Conservation (phyloP, 2,329 filamentous ascomycete species). For the Didymosphaeria variabile region DNA sequence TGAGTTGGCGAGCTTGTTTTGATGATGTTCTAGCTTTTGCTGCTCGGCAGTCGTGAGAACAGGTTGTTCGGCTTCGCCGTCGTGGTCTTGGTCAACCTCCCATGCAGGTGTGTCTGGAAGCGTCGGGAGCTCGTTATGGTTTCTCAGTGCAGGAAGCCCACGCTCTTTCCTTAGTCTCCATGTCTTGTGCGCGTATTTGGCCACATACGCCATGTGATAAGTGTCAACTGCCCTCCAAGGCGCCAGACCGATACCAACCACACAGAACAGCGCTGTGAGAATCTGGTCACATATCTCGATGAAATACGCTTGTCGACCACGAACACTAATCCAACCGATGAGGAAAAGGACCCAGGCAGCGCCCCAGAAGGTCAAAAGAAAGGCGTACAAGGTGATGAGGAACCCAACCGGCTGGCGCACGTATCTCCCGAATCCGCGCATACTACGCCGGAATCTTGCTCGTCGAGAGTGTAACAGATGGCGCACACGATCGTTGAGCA, state of each 20-base stretch:
- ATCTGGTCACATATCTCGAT: conserved; percentile 65
- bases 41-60: conserved; percentile 73
- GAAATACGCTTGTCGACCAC: conserved; percentile 70
- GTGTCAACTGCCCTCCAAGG: conserved; percentile 82
- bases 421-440: conserved; percentile 85
- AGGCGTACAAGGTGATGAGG: conserved; percentile 85
- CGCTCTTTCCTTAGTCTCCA: conserved; percentile 71
- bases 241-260: conserved; percentile 69
- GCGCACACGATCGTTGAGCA: conserved; percentile 84
- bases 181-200: conserved; percentile 72
- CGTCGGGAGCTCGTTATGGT: conserved; percentile 73
- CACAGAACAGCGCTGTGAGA: conserved; percentile 69
- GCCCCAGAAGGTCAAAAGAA: conserved; percentile 84
- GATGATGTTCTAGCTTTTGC: conserved; percentile 75
- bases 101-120: conserved; percentile 53
- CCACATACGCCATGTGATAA: conserved; percentile 85
- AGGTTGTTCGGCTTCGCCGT: conserved; percentile 55
- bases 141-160: conserved; percentile 67
- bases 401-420: conserved; percentile 77
- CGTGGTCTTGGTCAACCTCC: conserved; percentile 49
- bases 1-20: conserved; percentile 79
- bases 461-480: conserved; percentile 86
- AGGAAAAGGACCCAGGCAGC: conserved; percentile 88
- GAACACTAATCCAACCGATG: conserved; percentile 87
- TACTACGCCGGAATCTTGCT: conserved; percentile 77